Base-by-base conservation (phyloP, 495 filamentous ascomycete genomes). In the Aspergillus ostianus region DNA sequence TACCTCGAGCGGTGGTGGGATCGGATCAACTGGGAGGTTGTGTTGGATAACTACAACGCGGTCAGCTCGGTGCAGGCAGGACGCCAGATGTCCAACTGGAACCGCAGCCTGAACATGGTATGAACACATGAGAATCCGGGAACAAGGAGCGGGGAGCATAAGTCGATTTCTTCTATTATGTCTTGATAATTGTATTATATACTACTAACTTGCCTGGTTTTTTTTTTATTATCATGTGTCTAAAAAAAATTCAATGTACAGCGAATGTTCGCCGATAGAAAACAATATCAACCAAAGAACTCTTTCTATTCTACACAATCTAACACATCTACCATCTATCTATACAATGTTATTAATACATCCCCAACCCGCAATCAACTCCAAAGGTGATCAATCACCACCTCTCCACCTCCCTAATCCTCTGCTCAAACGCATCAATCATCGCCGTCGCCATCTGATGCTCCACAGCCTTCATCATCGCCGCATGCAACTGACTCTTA, bases 391-490 rank as follows among this genome's bases (percentile, higher is more conserved):
- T 49, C 15, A 49, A 49, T 47, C 44, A 13, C 44, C 47, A 19
- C 23, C 47, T 21, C 7, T 49, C 81, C 63, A 88, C 71, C 64
- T 82, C 77, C 75, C 78, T 77, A 46, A 90, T 90, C 68, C 90
- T 79, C 77, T 81, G 82, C 80, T 96, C 92, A 81, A 98, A 98
- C 29, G 94, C 94, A 75, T 89, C 85, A 66, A 98, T 88, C 93
- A 98, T 94, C 53, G 89, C 77, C 12, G 82, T 84, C 23, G 90
- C 93, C 66, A 97, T 87, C 74, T 89, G 90, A 47, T 90, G 90
- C 66, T 90, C 90, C 48, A 93, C 83, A 26, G 88, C 88, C 53
- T 85, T 77, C 73, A 91, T 93, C 64, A 96, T 73, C 21, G 85
- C 84, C 57, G 83, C 86, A 80, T 97, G 92, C 63, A 93, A 70